Conservation (phyloP, 2,329 filamentous ascomycete genomes). For the Ceratocystis harringtonii region DNA sequence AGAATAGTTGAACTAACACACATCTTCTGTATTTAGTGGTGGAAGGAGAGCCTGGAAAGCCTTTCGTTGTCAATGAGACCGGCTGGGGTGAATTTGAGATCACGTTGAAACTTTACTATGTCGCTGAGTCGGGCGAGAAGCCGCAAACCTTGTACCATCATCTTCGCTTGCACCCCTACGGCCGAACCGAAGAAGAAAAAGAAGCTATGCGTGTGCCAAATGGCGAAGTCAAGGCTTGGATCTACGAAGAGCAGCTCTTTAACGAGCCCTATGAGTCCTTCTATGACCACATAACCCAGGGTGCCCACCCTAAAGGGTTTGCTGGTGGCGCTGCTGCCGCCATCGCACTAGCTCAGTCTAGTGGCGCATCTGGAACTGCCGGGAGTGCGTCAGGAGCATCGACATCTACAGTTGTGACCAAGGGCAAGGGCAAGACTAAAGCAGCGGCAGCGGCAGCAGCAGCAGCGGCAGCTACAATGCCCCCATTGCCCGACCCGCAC, state of each 20-base stretch:
- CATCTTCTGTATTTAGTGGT: conserved; percentile 33
- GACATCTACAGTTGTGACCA: conserved; percentile 25
- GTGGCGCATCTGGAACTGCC: conserved; percentile 3
- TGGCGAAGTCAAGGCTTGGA: conserved; percentile 59
- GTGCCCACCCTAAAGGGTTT: conserved; percentile 40
- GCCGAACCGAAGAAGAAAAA: conserved; percentile 60
- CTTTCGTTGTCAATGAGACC: conserved; percentile 80
- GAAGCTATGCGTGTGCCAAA: conserved; percentile 41
- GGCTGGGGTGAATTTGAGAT: conserved; percentile 99
- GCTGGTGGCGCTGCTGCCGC: conserved; percentile 20
- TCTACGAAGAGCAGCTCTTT: conserved; percentile 89
- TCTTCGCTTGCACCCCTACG: conserved; percentile 80
- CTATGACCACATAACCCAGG: conserved; percentile 69
- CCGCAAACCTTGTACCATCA: conserved; percentile 92
- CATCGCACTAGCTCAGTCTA: conserved; percentile 8
- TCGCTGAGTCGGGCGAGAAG: conserved; percentile 76
- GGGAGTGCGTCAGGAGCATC: conserved; percentile 18
- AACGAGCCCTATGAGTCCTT: conserved; percentile 92
- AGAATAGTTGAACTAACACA: background rate
- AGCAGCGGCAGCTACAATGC: conserved; percentile 25
- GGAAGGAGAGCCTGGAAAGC: conserved; percentile 50
- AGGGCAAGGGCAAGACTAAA: conserved; percentile 35
- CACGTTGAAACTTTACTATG: conserved; percentile 86
- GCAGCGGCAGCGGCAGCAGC: conserved; percentile 12
- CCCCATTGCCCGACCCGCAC: conserved; percentile 25